Conservation (phyloP, 148 eudicot species). For the Simmondsia chinensis region DNA sequence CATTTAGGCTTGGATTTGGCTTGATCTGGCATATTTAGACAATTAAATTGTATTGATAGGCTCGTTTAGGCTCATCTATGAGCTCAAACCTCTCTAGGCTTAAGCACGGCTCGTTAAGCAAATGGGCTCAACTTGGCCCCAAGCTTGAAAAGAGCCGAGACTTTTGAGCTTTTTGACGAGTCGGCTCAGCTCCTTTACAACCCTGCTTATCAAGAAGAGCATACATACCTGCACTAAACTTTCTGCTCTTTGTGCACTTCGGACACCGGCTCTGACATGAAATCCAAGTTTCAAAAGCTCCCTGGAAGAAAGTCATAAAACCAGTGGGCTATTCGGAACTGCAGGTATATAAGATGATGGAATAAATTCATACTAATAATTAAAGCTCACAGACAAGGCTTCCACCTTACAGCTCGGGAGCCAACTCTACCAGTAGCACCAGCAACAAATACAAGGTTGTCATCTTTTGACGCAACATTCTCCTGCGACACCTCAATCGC, state of each 20-base stretch:
- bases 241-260: conserved; percentile 75
- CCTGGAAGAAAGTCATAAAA: conserved; percentile 31
- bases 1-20: no score
- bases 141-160: no score
- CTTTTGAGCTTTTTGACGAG: no score
- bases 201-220: not conserved
- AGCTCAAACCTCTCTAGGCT: no score
- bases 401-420: conserved; percentile 81
- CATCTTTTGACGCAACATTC: conserved; percentile 28
- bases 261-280: conserved; percentile 79
- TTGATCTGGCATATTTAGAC: no score
- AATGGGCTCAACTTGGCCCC: no score
- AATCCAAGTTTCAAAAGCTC: conserved; percentile 87
- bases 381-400: not conserved
- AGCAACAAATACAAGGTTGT: conserved; percentile 73
- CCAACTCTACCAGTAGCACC: conserved; percentile 98
- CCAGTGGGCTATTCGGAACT: conserved; percentile 2
- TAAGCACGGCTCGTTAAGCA: no score
- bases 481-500: conserved; percentile 25
- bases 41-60: no score
- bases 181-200: no score
- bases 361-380: no score
- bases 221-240: conserved; percentile 55
- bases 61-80: no score
- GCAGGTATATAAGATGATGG: not conserved